A percentile compares a stretch with the other conserved stretches of the same genome.
Evolutionary conservation across 768 basidiomycete species (phyloP).

Genomic region (Rhodotorula graminis): DNA sequence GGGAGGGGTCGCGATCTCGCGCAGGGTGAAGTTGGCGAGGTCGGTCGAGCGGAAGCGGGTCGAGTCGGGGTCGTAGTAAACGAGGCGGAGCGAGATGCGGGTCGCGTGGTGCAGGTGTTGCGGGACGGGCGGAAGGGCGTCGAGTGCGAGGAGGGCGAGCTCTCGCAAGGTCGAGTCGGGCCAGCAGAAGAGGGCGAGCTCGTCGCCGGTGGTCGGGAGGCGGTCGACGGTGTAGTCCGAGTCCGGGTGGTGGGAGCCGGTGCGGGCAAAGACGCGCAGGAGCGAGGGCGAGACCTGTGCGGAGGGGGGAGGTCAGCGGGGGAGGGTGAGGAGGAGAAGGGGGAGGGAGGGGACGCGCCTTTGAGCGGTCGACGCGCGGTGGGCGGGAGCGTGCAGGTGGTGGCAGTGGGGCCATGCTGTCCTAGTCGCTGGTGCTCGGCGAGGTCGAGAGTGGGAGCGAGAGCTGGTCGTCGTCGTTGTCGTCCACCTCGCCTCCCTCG

Average conservation of each 20-base stretch:
- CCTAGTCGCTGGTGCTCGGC: no score
- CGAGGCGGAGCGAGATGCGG: constrained; percentile 37
- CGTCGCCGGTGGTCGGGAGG: constrained; percentile 19
- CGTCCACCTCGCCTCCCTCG: neutral
- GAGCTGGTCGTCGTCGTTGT: no score
- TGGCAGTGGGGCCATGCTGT: neutral
- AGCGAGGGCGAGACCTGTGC: constrained; percentile 40
- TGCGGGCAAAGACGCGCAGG: constrained; percentile 36
- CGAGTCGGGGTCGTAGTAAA: constrained; percentile 34
- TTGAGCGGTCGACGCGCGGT: constrained; percentile 26
- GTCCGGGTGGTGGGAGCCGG: constrained; percentile 19
- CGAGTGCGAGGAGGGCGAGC: constrained; percentile 35
- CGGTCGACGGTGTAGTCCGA: constrained; percentile 2
- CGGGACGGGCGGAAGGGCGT: constrained; percentile 22
- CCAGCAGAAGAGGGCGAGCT: constrained; percentile 39
- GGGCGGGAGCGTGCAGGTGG: neutral
- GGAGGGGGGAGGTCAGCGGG: neutral
- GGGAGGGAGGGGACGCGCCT: constrained; percentile 14
- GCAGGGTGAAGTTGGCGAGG: constrained; percentile 17
- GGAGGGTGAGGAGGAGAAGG: neutral
- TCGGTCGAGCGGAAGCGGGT: constrained; percentile 17
- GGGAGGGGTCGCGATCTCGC: constrained; percentile 22
- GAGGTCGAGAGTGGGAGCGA: no score
- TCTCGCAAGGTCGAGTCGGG: constrained; percentile 39
- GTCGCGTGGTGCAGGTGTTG: constrained; percentile 1